Evolutionary conservation across 257 asterid species (phyloP), one percentile per base, ranked within the genome.

Genomic region (Pogostemon cablin): DNA sequence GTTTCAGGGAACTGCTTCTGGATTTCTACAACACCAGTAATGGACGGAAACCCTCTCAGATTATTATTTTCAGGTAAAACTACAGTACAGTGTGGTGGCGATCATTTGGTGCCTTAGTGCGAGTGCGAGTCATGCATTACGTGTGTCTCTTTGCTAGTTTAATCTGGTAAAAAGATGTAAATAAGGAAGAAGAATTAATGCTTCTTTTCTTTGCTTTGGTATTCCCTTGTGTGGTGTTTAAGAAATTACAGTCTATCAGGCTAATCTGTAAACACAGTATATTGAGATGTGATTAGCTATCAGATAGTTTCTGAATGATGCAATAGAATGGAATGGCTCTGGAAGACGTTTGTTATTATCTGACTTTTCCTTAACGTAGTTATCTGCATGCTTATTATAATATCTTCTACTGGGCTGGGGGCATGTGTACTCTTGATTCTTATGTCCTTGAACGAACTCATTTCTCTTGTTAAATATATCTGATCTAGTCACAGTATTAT

Each of bases 41-140:
- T 46, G 76, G 83, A 58, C 80, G 86, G 76, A 93, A 90, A 79
- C 98, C 98, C 64, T 69, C 86, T 65, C 97, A 86, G 71, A 83
- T 93, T 49, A 86, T 93, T 76, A 83, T 93, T 78, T 93, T 93
- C 88, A 90, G 98, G 98, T 88, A 82, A 71, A 72, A 50, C 68
- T 68, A 17, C 64, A 58, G 71, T 46, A 42, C 41, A 17, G 8
- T 57, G 17, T 68, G 35, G 62, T 49, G 40, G 12, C 75, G 42
- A 56, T 38, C 49, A 43, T 58, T 42, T 64, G 38, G 15, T 46
- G 54, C 63, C 25, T 65, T 3, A 17, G 38, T 9, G 7, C 65
- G 55, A 17, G 38, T 9, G 7, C 65, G 55, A 25, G 20, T 57
- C 57, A 25, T 62, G 48, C 61, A 49, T 61, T 12, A 6, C 54